These are phyloP conservation scores for Arxiozyma heterogenica DNA, from an alignment of 1,139 yeast genomes.

Conservation along the genomic window DNA sequence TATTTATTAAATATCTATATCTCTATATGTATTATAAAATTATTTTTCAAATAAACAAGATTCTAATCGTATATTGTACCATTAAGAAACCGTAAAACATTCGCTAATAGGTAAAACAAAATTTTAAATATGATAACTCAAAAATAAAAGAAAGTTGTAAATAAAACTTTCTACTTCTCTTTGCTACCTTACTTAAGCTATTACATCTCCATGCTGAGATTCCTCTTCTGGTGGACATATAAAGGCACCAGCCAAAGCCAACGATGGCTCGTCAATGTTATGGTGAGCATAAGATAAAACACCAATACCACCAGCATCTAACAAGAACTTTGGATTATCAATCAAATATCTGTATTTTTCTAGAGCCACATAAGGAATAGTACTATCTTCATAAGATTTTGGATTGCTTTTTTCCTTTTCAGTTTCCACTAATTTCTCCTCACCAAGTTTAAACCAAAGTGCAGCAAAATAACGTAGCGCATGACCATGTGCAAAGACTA, in stretches of 20 bases:
- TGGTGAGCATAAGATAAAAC: slow-evolving; percentile 85
- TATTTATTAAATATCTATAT: neutral
- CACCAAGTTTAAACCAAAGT: slow-evolving; percentile 56
- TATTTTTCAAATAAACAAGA: no score
- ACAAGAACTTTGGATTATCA: slow-evolving; percentile 65
- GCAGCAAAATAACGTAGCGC: slow-evolving; percentile 82
- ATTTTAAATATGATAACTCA: no score
- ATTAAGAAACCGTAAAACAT: no score
- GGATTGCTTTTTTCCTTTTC: slow-evolving; percentile 18
- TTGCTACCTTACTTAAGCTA: neutral
- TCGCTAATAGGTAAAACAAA: no score
- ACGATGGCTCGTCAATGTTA: slow-evolving; percentile 76
- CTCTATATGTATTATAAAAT: no score
- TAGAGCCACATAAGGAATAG: slow-evolving; percentile 30
- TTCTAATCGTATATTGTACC: no score
- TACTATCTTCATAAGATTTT: slow-evolving; percentile 24
- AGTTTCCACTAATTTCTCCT: slow-evolving; percentile 25
- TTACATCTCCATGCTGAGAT: slow-evolving; percentile 19
- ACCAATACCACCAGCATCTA: slow-evolving; percentile 95
- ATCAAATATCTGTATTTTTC: slow-evolving; percentile 28
- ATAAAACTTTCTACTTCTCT: neutral
- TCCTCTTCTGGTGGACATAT: slow-evolving; percentile 54
- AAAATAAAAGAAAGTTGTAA: neutral
- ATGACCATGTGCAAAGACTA: slow-evolving; percentile 90
- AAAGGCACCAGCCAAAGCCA: slow-evolving; percentile 73